Base-by-base conservation (phyloP, 78 protist genomes). In the Emiliania huxleyi region DNA sequence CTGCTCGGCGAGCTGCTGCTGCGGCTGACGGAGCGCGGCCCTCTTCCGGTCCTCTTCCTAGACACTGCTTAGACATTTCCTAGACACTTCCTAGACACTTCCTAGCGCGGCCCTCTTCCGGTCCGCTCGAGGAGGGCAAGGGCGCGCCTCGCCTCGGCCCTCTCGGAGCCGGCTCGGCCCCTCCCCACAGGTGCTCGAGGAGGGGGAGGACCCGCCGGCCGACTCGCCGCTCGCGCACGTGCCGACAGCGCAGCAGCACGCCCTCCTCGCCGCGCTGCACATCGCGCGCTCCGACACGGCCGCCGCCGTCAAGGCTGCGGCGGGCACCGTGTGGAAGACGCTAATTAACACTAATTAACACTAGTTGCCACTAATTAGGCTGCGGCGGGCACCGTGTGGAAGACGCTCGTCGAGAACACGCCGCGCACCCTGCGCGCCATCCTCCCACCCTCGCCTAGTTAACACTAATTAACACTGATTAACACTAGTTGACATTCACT, bases 1-100 rank as follows among this genome's bases (percentile, higher is more conserved):
- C 96, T 98, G 45, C 91, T 97, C 55, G 98, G 98, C 44, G 98
- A 97, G 91, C 93, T 98, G 69, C 94, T 97, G 43, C 94, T 85
- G 89, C 93, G 83, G 42, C 69, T 96, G 44, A 83, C 81, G 43
- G 42, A 35, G 79, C 79, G 79, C 26, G 15, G 79, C 42, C 42
- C n/a, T n/a, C n/a, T n/a, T n/a, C n/a, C n/a, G n/a, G n/a, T n/a
- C n/a, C n/a, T n/a, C n/a, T n/a, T n/a, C n/a, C n/a, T n/a, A n/a
- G n/a, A n/a, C n/a, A n/a, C n/a, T n/a, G n/a, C n/a, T n/a, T n/a
- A n/a, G n/a, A n/a, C n/a, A n/a, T n/a, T n/a, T n/a, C n/a, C n/a
- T n/a, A n/a, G n/a, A n/a, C n/a, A n/a, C n/a, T n/a, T n/a, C n/a
- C n/a, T n/a, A n/a, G n/a, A n/a, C n/a, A n/a, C n/a, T n/a, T n/a